A percentile compares a stretch with the other conserved stretches of the same genome.
These are phyloP conservation scores for Blastocrithidia nonstop DNA, from an alignment of 208 protist species.

Conservation along the genomic window DNA sequence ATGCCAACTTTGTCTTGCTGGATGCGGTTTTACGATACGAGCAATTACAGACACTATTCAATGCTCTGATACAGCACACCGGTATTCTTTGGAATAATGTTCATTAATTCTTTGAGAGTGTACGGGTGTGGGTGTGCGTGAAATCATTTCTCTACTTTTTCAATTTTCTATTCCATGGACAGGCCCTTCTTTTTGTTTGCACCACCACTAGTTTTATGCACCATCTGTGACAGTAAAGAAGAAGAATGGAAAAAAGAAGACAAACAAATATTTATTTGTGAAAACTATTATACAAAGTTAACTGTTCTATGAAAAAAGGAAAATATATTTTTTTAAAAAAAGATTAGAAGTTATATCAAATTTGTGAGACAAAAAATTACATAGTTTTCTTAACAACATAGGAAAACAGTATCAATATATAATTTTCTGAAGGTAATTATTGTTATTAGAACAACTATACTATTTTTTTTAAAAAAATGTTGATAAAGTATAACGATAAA, in stretches of 20 bases:
- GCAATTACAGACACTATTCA: slow-evolving; percentile 59
- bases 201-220: slow-evolving; percentile 6
- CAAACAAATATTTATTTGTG: background rate
- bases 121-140: slow-evolving; percentile 37
- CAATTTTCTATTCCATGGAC: slow-evolving; percentile 73
- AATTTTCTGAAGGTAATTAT: no score
- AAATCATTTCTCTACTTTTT: slow-evolving; percentile 46
- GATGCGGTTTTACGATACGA: slow-evolving; percentile 52
- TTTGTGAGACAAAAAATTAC: no score
- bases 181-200: slow-evolving; percentile 50
- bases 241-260: background rate
- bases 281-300: slow-evolving; percentile 8
- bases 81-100: slow-evolving; percentile 39
- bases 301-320: slow-evolving; percentile 6
- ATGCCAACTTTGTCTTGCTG: slow-evolving; percentile 59
- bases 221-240: background rate
- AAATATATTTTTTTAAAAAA: slow-evolving; percentile 1
- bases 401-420: no score
- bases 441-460: no score
- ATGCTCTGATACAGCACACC: slow-evolving; percentile 73
- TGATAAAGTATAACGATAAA: no score
- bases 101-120: slow-evolving; percentile 64
- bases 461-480: no score
- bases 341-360: no score
- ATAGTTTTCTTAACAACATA: no score